Percentiles rank a stretch among this genome's conserved stretches.
Conservation (phyloP, 2,329 filamentous ascomycete species). For the Arthrobotrys sinensis region DNA sequence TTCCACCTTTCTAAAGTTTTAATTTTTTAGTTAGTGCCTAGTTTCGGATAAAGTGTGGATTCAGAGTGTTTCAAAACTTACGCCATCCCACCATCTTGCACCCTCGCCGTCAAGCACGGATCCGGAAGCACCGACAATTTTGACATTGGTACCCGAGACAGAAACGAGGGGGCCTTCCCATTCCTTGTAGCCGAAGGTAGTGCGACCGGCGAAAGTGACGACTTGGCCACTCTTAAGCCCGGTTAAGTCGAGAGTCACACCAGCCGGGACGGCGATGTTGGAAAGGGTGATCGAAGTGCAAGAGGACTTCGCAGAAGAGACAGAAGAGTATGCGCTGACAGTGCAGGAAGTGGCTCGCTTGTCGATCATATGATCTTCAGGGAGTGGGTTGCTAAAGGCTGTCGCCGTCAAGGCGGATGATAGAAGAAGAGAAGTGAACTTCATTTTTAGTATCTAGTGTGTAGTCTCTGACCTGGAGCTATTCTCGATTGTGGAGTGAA, state of each 20-base stretch:
- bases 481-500: background rate
- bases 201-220: constrained; percentile 74
- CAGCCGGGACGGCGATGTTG: constrained; percentile 73
- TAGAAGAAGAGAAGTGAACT: constrained; percentile 24
- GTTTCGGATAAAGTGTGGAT: background rate
- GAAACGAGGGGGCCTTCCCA: constrained; percentile 77
- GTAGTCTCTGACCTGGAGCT: background rate
- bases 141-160: constrained; percentile 74
- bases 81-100: constrained; percentile 74
- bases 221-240: constrained; percentile 70
- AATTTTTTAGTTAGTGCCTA: background rate
- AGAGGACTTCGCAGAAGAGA: constrained; percentile 70
- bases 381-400: constrained; percentile 18
- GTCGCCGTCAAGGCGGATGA: constrained; percentile 31
- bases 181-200: constrained; percentile 78
- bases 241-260: constrained; percentile 74
- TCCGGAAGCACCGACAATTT: constrained; percentile 72
- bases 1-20: constrained; percentile 65
- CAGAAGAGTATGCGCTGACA: constrained; percentile 72
- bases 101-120: constrained; percentile 74
- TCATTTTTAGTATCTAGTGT: constrained; percentile 13
- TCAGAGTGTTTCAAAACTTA: constrained; percentile 9
- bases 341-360: constrained; percentile 70
- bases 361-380: constrained; percentile 9
- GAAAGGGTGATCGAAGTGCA: constrained; percentile 73